These are phyloP conservation scores for Neurospora sp. DNA, from an alignment of 495 filamentous ascomycete species.

Conservation along the genomic window DNA sequence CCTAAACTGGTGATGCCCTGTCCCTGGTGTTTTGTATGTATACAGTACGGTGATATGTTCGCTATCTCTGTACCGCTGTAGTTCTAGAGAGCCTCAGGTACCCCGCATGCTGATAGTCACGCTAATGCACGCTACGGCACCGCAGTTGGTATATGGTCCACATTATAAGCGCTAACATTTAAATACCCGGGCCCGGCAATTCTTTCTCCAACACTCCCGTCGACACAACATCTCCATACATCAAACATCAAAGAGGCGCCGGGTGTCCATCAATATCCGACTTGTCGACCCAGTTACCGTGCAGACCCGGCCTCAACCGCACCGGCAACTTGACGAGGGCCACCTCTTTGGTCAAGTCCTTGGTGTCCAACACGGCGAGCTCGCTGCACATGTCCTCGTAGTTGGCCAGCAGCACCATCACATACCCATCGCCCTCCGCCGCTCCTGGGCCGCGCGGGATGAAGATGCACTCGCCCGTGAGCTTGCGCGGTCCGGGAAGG, in stretches of 20 bases:
- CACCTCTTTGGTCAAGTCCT: slow-evolving; percentile 1
- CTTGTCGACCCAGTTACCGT: slow-evolving; percentile 9
- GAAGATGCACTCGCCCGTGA: slow-evolving; percentile 44
- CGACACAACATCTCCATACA: neutral
- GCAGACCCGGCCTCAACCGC: slow-evolving; percentile 4
- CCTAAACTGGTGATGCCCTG: neutral
- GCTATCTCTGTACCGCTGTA: neutral
- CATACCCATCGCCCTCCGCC: slow-evolving; percentile 41
- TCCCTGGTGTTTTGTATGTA: no score
- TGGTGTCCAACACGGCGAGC: slow-evolving; percentile 7
- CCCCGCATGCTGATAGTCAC: neutral
- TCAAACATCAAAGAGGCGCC: neutral
- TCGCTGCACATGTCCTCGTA: slow-evolving; percentile 6
- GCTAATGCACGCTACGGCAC: neutral
- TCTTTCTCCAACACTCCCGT: neutral
- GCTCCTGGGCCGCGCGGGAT: slow-evolving; percentile 28
- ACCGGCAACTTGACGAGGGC: slow-evolving; percentile 4
- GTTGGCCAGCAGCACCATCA: slow-evolving; percentile 41
- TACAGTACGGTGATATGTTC: neutral
- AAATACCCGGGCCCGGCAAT: neutral
- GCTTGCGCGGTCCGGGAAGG: slow-evolving; percentile 30
- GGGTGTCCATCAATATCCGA: neutral
- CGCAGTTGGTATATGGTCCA: neutral
- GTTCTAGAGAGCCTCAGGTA: neutral
- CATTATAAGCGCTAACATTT: neutral